phyloP scores from a whole-genome alignment of 305 asterid genomes.

The Fraxinus latifolia region DNA sequence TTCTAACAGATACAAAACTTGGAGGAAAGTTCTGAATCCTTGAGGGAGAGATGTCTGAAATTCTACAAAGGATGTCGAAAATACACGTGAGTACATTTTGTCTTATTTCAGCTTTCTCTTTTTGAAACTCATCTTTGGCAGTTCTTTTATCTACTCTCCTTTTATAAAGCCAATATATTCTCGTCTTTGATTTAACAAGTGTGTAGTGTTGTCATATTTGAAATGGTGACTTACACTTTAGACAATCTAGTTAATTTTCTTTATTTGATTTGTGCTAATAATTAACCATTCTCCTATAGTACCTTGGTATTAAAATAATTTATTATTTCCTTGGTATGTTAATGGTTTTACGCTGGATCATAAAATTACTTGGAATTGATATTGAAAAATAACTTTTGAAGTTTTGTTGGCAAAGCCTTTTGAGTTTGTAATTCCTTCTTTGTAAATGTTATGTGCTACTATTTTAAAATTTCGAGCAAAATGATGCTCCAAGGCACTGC shows the following conservation, averaged over 20 bases:
- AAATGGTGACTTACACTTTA: neutral
- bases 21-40: conserved; percentile 90
- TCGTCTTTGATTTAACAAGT: neutral
- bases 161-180: neutral
- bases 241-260: neutral
- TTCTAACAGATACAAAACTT: conserved; percentile 72
- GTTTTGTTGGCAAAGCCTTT: neutral
- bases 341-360: neutral
- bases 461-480: neutral
- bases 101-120: conserved; percentile 13
- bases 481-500: neutral
- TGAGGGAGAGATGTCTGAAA: conserved; percentile 92
- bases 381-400: neutral
- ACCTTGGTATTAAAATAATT: neutral
- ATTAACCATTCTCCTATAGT: neutral
- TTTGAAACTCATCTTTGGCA: neutral
- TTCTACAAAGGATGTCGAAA: conserved; percentile 97
- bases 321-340: neutral
- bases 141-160: neutral
- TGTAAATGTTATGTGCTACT: neutral
- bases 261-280: neutral
- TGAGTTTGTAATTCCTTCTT: neutral
- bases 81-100: conserved; percentile 74
- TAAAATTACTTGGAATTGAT: neutral
- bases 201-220: neutral